Evolutionary conservation across 2,329 filamentous ascomycete genomes (phyloP).

Genomic region (Cercospora beticola): DNA sequence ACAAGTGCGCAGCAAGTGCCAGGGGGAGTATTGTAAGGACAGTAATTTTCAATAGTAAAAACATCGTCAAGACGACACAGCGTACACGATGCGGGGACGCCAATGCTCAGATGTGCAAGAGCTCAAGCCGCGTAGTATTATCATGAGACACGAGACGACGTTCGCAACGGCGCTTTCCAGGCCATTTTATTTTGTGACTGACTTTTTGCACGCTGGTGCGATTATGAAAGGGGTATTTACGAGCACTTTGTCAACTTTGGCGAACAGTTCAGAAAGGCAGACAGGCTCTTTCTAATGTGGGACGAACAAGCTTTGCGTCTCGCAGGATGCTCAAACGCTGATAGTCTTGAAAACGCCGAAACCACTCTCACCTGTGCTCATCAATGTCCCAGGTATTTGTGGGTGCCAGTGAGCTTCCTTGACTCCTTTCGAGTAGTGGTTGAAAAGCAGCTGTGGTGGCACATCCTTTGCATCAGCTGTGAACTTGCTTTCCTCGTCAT

Average conservation of each 20-base stretch:
- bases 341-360: constrained; percentile 60
- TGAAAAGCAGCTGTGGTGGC: constrained; percentile 90
- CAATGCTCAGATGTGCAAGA: not conserved
- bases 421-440: constrained; percentile 91
- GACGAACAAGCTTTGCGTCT: not conserved
- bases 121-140: constrained; percentile 10
- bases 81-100: not conserved
- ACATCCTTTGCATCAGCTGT: constrained; percentile 85
- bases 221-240: not conserved
- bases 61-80: not conserved
- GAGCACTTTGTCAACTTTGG: not conserved
- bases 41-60: not conserved
- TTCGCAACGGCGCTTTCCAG: not conserved
- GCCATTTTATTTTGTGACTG: not conserved
- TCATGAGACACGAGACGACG: constrained; percentile 5
- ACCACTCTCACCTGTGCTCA: constrained; percentile 83
- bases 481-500: constrained; percentile 93
- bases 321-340: constrained; percentile 35
- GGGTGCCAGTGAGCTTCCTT: constrained; percentile 98
- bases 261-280: not conserved
- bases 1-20: constrained; percentile 20
- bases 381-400: constrained; percentile 84
- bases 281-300: not conserved
- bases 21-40: constrained; percentile 21
- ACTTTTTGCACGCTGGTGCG: not conserved